phyloP scores from a whole-genome alignment of 108 stramenopile species.

The Cyclostephanos tholiformis region DNA sequence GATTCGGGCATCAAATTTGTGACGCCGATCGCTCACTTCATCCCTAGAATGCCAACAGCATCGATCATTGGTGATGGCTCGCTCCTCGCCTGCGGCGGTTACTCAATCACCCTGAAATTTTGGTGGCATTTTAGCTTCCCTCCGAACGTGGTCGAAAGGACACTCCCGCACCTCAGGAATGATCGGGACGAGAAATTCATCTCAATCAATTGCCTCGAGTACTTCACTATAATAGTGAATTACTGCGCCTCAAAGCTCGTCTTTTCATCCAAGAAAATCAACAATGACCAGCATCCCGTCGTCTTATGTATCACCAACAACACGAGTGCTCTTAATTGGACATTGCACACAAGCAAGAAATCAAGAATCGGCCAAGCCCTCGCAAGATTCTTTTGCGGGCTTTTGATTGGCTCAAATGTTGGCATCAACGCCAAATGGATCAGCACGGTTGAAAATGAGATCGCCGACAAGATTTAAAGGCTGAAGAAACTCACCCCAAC shows the following conservation, averaged over 20 bases:
- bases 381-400: too few relatives aligned
- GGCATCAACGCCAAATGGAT: too few relatives aligned
- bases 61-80: not conserved
- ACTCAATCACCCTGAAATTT: not conserved
- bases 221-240: conserved; percentile 16
- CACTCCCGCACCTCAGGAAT: not conserved
- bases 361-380: too few relatives aligned
- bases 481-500: too few relatives aligned
- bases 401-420: too few relatives aligned
- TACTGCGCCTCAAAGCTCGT: conserved; percentile 8
- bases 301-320: too few relatives aligned
- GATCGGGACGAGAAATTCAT: not conserved
- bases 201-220: conserved; percentile 18
- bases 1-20: not conserved
- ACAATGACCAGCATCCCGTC: not conserved
- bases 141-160: not conserved
- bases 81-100: not conserved
- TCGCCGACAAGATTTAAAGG: too few relatives aligned
- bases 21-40: not conserved
- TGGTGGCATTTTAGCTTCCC: conserved; percentile 25
- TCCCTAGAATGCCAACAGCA: conserved; percentile 3
- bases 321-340: too few relatives aligned
- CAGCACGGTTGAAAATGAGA: too few relatives aligned
- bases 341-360: too few relatives aligned
- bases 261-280: not conserved